A percentile compares a stretch with the other conserved stretches of the same genome.
phyloP scores from a whole-genome alignment of 257 asterid genomes.

The Echites panduratus region DNA sequence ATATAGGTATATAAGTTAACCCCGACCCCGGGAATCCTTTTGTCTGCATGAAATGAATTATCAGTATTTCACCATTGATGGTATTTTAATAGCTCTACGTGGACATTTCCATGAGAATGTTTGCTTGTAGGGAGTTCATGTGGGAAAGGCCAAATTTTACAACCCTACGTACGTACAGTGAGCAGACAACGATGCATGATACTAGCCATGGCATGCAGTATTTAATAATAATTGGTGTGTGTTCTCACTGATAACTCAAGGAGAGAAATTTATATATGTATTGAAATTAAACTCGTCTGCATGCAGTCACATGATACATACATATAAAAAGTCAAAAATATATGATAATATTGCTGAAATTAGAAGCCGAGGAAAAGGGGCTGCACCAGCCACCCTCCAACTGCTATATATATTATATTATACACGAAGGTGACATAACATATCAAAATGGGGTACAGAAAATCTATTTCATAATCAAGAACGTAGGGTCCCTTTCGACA shows the following conservation, averaged over 20 bases:
- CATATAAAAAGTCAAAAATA: background rate
- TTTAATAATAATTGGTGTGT: background rate
- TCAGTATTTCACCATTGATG: background rate
- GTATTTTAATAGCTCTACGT: background rate
- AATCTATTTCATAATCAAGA: constrained; percentile 26
- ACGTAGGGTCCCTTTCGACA: constrained; percentile 12
- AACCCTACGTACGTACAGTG: background rate
- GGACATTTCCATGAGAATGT: background rate
- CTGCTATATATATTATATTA: background rate
- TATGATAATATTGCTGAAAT: background rate
- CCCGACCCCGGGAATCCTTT: too few relatives aligned
- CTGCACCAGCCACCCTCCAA: constrained; percentile 9
- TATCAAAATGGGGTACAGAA: constrained; percentile 21
- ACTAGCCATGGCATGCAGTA: background rate
- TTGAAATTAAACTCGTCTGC: background rate
- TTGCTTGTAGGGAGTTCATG: background rate
- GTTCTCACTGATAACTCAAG: background rate
- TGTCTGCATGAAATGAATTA: too few relatives aligned
- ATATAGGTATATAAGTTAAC: too few relatives aligned
- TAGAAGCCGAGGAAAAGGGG: constrained; percentile 4
- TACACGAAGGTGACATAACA: constrained; percentile 11
- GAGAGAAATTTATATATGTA: too few relatives aligned
- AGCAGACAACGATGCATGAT: constrained; percentile 1
- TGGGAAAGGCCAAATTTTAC: background rate
- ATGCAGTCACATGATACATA: background rate